Evolutionary conservation across 2,329 filamentous ascomycete genomes (phyloP), one percentile per base, ranked within the genome.

Genomic region (Fonsecaea monophora): DNA sequence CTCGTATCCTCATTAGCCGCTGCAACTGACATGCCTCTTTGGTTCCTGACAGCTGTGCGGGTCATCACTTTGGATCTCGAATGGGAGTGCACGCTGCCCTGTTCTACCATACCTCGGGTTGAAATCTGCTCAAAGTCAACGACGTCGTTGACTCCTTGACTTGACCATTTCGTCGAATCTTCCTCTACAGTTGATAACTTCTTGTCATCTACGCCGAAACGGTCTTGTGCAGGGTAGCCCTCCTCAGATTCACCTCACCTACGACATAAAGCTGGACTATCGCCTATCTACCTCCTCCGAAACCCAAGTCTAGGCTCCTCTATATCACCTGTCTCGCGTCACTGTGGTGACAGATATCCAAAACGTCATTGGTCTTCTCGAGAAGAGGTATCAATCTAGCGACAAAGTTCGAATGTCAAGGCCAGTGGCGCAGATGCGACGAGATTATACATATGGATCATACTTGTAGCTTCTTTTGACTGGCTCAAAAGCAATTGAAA

Each of bases 141-240:
- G 60, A 68, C 68, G 68, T 70, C 66, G 60, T 68, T 65, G 68
- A 70, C 68, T 62, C 64, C 30, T 61, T 58, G 57, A 65, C 40
- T 61, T 18, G 35, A 34, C 34, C 15, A 18, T 25, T 45, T 35
- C 4, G 59, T 61, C 38, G 15, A 61, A 38, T 21, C 35, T 40
- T 18, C 12, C 13, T 30, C 25, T n/a, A 45, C 15, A 13, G 8
- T 30, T 21, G 37, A 45, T 48, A 12, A n/a, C 10, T n/a, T 60
- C 34, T 34, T 38, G 40, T 34, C 30, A 53, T 60, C 32, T 30
- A 45, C 7, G 7, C 40, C 38, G 9, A 12, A 48, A 45, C 38
- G 15, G 15, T 18, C 56, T 15, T 48, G 38, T 10, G 30, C 25
- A 7, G 40, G 21, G 40, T 32, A 7, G 40, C 18, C 30, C 10